Conservation (phyloP, 2,329 filamentous ascomycete genomes). For the Colletotrichum orchidophilum region DNA sequence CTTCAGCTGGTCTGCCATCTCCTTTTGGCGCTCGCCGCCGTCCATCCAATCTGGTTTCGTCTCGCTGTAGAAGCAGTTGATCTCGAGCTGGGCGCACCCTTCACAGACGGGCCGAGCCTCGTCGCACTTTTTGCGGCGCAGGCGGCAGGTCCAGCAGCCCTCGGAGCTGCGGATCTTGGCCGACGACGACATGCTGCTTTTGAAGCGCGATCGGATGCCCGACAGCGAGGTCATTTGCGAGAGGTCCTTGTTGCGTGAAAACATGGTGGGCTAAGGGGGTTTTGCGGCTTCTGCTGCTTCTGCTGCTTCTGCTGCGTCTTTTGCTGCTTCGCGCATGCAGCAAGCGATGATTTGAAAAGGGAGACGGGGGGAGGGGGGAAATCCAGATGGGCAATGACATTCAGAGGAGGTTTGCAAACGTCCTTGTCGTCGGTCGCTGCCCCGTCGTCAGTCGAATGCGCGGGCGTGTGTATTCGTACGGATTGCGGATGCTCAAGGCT, state of each 20-base stretch:
- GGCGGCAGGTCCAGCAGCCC: slow-evolving; percentile 69
- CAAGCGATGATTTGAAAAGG: neutral
- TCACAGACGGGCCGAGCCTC: slow-evolving; percentile 62
- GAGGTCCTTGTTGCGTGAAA: slow-evolving; percentile 24
- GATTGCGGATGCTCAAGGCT: neutral
- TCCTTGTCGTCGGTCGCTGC: neutral
- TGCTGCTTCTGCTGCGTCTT: too few species aligned
- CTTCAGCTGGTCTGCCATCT: slow-evolving; percentile 38
- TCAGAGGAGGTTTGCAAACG: neutral
- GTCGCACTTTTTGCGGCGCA: slow-evolving; percentile 71
- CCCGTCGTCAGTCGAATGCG: neutral
- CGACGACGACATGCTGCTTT: slow-evolving; percentile 24
- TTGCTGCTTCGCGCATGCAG: neutral
- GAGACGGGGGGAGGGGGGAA: neutral
- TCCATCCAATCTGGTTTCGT: slow-evolving; percentile 69
- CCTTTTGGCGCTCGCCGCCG: slow-evolving; percentile 38
- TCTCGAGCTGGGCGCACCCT: slow-evolving; percentile 61
- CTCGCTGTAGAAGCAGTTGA: slow-evolving; percentile 63
- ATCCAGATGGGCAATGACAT: neutral
- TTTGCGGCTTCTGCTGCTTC: too few species aligned
- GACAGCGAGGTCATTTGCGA: slow-evolving; percentile 5
- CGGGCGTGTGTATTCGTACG: neutral
- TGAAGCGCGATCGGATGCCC: slow-evolving; percentile 26
- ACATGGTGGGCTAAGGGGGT: slow-evolving; percentile 11
- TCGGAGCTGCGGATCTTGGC: slow-evolving; percentile 51